Percentiles rank a stretch among this genome's conserved stretches.
These are phyloP conservation scores for Phialophora verrucosa DNA, from an alignment of 2,329 filamentous ascomycete species.

Conservation along the genomic window DNA sequence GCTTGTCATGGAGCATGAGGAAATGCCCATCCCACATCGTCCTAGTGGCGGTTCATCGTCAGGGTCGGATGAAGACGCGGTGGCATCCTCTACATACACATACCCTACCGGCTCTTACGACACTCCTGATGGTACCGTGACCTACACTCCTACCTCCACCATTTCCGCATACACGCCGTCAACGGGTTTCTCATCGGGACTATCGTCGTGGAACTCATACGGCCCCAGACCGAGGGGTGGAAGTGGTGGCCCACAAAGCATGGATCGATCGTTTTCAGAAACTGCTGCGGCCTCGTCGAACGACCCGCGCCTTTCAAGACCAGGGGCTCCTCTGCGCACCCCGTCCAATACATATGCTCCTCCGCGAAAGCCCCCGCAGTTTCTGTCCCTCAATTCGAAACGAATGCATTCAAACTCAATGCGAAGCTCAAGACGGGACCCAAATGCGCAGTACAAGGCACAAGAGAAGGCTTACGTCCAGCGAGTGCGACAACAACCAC, in stretches of 20 bases:
- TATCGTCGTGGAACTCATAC: constrained; percentile 47
- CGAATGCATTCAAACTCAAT: constrained; percentile 64
- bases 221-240: constrained; percentile 52
- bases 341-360: constrained; percentile 80
- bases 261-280: constrained; percentile 36
- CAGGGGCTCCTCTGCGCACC: constrained; percentile 71
- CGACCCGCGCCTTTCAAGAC: constrained; percentile 65
- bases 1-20: constrained; percentile 51
- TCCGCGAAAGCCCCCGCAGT: constrained; percentile 61
- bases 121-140: constrained; percentile 41
- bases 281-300: constrained; percentile 24
- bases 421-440: constrained; percentile 63
- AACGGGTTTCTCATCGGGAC: constrained; percentile 39
- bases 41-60: constrained; percentile 48
- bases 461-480: constrained; percentile 96
- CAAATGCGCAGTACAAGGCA: constrained; percentile 75
- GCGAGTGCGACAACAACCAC: constrained; percentile 80
- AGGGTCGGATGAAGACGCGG: constrained; percentile 48
- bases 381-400: constrained; percentile 52
- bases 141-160: constrained; percentile 44
- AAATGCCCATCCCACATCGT: constrained; percentile 49
- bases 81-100: constrained; percentile 44
- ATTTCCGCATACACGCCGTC: constrained; percentile 41
- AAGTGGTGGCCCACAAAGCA: constrained; percentile 50
- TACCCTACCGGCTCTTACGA: constrained; percentile 45